These are phyloP conservation scores for Aciculoconidium aculeatum DNA, from an alignment of 805 yeast species.

Conservation along the genomic window DNA sequence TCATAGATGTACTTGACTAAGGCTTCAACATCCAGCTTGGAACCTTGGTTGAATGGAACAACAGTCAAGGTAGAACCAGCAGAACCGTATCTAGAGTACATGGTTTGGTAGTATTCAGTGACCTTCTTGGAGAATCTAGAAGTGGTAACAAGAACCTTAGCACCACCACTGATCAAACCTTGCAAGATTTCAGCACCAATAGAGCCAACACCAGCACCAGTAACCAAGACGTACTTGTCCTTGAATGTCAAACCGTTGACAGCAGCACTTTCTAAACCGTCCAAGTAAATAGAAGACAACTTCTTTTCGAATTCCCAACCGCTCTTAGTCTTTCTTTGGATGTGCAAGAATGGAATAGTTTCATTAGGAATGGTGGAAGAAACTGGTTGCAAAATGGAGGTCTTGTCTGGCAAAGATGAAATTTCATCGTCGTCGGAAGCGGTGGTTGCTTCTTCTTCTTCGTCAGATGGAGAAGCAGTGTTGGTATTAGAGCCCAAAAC, in stretches of 20 bases:
- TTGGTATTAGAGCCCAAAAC: conserved; percentile 39
- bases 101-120: conserved; percentile 90
- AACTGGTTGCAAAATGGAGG: conserved; percentile 66
- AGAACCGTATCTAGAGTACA: conserved; percentile 91
- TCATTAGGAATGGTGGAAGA: conserved; percentile 70
- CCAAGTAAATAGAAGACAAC: conserved; percentile 72
- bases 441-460: conserved; percentile 33
- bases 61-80: conserved; percentile 87
- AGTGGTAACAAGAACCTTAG: conserved; percentile 93
- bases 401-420: conserved; percentile 72
- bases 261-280: conserved; percentile 91
- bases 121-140: conserved; percentile 91
- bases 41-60: conserved; percentile 98
- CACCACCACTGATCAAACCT: conserved; percentile 96
- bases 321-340: conserved; percentile 66
- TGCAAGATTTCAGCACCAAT: conserved; percentile 96
- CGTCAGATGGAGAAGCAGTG: conserved; percentile 34
- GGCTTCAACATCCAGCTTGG: conserved; percentile 86
- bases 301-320: conserved; percentile 87
- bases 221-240: conserved; percentile 82
- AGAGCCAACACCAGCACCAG: conserved; percentile 99
- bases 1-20: conserved; percentile 81
- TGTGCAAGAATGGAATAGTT: conserved; percentile 91
- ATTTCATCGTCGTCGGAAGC: conserved; percentile 71
- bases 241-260: conserved; percentile 88